Evolutionary conservation across 1,284 basidiomycete genomes (phyloP), one percentile per base, ranked within the genome.

Genomic region (Omphalotus olearius): DNA sequence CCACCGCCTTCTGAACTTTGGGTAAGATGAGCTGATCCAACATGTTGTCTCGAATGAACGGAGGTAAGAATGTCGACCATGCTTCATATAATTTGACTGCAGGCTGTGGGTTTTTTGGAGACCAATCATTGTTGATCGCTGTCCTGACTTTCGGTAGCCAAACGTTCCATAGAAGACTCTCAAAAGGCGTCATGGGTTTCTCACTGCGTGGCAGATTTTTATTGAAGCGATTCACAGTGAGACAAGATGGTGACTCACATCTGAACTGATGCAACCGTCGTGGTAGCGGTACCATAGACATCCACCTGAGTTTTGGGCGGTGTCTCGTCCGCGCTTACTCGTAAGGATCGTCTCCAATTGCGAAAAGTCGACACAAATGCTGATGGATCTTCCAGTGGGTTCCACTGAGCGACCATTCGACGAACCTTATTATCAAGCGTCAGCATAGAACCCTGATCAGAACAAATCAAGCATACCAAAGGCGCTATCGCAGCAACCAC

Each of bases 91-190:
- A 73, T 36, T 80, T 81, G 28, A 98, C 83, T 3, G 86, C 92
- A 6, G 88, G 80, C 7, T 81, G 72, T 2, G 94, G 85, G 35
- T 84, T 71, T 38, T 79, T 71, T 0, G 93, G 83, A 14, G 81
- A 75, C 96, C 97, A 99, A 17, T 92, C 85, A 66, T 98, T 98
- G 67, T 97, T 97, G 66, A 97, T 83, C 7, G 82, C 78, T 0
- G 90, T 89, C 26, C 97, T 85, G n/a, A 99, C 85, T 67, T 82
- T 88, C 0, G 97, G 97, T 20, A 99, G 73, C 96, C 95, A 99
- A 6, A 89, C 74, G 56, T 88, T 90, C 95, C 96, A 99, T 14
- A 99, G 70, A 17, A 99, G 73, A 52, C 88, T 90, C 66, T 99
- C 96, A 67, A 91, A 99, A 0, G 97, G 88, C 4, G 94, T 94